Evolutionary conservation across 108 stramenopile species (phyloP).

Genomic region (Nitzschia sp.): DNA sequence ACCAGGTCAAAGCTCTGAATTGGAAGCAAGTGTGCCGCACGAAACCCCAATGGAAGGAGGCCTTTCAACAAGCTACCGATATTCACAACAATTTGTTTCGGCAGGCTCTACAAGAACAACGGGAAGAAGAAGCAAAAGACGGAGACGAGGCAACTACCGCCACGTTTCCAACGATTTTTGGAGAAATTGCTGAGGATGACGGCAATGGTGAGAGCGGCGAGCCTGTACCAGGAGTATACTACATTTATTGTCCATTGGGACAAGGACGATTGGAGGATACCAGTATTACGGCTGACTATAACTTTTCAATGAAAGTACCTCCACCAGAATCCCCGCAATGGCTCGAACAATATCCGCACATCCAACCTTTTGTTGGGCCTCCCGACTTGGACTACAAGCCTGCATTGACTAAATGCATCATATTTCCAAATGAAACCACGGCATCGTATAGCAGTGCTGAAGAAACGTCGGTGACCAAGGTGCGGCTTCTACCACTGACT

Average conservation of each 20-base stretch:
- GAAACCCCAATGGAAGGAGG: slow-evolving; percentile 26
- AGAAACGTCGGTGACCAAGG: slow-evolving; percentile 68
- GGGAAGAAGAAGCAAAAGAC: slow-evolving; percentile 14
- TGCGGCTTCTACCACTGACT: slow-evolving; percentile 71
- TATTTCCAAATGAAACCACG: slow-evolving; percentile 43
- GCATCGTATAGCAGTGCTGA: background rate
- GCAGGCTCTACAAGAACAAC: slow-evolving; percentile 33
- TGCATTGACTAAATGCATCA: slow-evolving; percentile 71
- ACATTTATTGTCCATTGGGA: slow-evolving; percentile 48
- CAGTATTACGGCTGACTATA: slow-evolving; percentile 25
- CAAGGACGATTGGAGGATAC: no score
- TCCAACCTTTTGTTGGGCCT: slow-evolving; percentile 1
- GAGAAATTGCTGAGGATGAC: slow-evolving; percentile 13
- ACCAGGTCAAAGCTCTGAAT: no score
- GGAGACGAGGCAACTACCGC: background rate
- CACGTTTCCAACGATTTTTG: slow-evolving; percentile 37
- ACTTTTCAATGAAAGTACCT: slow-evolving; percentile 52
- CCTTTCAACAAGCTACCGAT: slow-evolving; percentile 32
- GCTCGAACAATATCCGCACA: slow-evolving; percentile 17
- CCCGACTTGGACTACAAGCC: slow-evolving; percentile 58
- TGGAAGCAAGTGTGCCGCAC: slow-evolving; percentile 31
- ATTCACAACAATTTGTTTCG: slow-evolving; percentile 42
- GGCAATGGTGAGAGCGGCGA: background rate
- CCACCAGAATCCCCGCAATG: slow-evolving; percentile 11
- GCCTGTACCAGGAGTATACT: background rate